These are phyloP conservation scores for Mycena filopes DNA, from an alignment of 768 basidiomycete species.

Conservation along the genomic window DNA sequence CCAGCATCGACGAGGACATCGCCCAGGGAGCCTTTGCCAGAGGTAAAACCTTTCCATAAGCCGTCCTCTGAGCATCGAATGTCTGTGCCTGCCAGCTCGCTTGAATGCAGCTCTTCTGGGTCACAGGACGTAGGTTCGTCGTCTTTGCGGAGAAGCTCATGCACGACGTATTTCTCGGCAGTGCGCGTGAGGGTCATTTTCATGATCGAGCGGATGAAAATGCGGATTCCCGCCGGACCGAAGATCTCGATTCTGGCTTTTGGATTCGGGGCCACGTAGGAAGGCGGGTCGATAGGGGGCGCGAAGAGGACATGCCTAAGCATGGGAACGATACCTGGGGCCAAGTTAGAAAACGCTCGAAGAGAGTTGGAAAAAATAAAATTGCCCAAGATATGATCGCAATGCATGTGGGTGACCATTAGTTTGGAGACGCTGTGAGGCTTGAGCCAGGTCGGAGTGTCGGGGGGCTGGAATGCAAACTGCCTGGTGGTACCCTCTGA, in stretches of 20 bases:
- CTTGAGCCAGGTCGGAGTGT: conserved; percentile 47
- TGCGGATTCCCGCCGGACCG: conserved; percentile 82
- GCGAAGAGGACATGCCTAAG: conserved; percentile 68
- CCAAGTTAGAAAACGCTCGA: too few species aligned
- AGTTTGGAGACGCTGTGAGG: conserved; percentile 68
- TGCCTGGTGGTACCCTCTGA: conserved; percentile 58
- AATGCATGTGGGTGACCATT: conserved; percentile 57
- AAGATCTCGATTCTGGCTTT: conserved; percentile 76
- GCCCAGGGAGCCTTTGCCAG: conserved; percentile 50
- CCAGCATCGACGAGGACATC: conserved; percentile 75
- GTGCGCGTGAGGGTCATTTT: conserved; percentile 72
- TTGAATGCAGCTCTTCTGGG: conserved; percentile 63
- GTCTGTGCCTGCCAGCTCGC: conserved; percentile 72
- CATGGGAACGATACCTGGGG: conserved; percentile 55
- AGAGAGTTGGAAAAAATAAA: too few species aligned
- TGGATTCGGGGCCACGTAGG: conserved; percentile 32
- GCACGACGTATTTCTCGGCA: conserved; percentile 74
- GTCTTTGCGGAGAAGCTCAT: conserved; percentile 74
- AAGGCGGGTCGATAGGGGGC: conserved; percentile 42
- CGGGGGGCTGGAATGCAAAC: conserved; percentile 63
- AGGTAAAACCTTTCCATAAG: conserved; percentile 70
- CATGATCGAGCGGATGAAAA: conserved; percentile 77
- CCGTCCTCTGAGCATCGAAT: conserved; percentile 65
- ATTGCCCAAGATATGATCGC: conserved; percentile 80
- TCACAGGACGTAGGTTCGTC: conserved; percentile 67